Evolutionary conservation across 2,329 filamentous ascomycete species (phyloP).

Genomic region (Verticillium longisporum): DNA sequence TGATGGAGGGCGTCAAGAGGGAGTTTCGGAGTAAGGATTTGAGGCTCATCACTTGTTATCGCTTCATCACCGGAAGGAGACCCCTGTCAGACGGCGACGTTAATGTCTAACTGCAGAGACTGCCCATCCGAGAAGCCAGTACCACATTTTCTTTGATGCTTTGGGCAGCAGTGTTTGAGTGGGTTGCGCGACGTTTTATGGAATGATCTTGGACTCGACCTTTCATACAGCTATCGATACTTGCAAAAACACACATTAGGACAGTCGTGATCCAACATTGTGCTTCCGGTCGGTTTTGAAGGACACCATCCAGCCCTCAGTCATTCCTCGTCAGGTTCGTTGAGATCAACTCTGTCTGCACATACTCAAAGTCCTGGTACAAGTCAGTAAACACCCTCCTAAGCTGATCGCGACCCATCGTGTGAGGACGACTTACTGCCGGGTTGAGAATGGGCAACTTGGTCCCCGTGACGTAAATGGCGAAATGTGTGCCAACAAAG

Average conservation of each 20-base stretch:
- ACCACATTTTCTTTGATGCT: not conserved
- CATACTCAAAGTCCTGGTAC: conserved; percentile 8
- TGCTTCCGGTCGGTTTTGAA: not conserved
- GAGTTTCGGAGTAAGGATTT: conserved; percentile 26
- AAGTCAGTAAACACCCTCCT: not conserved
- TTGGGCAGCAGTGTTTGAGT: not conserved
- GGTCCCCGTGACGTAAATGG: conserved; percentile 8
- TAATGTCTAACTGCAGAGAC: not conserved
- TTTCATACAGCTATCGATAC: not conserved
- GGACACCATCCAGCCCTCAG: not conserved
- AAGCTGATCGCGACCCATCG: not conserved
- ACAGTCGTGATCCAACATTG: too few species aligned
- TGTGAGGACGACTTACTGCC: not conserved
- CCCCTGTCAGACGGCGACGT: conserved; percentile 2
- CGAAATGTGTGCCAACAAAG: conserved; percentile 11
- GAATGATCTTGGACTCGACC: not conserved
- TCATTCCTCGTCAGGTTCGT: not conserved
- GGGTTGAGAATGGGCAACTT: conserved; percentile 6
- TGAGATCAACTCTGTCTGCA: conserved; percentile 1
- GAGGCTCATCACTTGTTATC: conserved; percentile 25
- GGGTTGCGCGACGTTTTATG: not conserved
- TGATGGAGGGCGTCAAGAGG: conserved; percentile 34
- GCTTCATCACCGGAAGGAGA: conserved; percentile 23
- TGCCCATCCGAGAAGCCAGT: too few species aligned
- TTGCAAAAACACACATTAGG: not conserved